Evolutionary conservation across 2,329 filamentous ascomycete species (phyloP).

Genomic region (Myriosclerotinia duriaeana): DNA sequence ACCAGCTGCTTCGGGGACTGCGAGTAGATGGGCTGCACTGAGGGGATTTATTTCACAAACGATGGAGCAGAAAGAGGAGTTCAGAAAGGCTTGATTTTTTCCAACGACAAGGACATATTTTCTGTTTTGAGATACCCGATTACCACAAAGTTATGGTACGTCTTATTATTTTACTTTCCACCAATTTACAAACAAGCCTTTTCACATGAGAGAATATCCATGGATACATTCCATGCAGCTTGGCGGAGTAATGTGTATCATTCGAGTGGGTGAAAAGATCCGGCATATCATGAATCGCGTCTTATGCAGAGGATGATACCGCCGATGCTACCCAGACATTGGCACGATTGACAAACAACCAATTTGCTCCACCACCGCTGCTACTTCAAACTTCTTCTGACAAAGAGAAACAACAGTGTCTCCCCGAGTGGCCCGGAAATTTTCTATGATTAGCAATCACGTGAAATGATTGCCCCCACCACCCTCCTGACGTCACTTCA

Average conservation of each 20-base stretch:
- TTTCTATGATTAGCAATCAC: slow-evolving; percentile 1
- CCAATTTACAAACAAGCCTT: not conserved
- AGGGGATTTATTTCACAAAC: slow-evolving; percentile 74
- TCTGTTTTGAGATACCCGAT: slow-evolving; percentile 22
- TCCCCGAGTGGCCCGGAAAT: slow-evolving; percentile 24
- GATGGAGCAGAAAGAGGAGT: slow-evolving; percentile 85
- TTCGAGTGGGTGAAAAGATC: slow-evolving; percentile 17
- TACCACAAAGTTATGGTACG: slow-evolving; percentile 23
- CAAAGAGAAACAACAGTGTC: slow-evolving; percentile 12
- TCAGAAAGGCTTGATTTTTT: slow-evolving; percentile 43
- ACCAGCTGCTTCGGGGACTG: slow-evolving; percentile 42
- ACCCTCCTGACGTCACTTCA: slow-evolving; percentile 11
- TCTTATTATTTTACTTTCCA: slow-evolving; percentile 15
- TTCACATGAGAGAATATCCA: not conserved
- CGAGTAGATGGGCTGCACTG: slow-evolving; percentile 75
- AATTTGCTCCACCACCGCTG: not conserved
- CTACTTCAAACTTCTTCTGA: slow-evolving; percentile 7
- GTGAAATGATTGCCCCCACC: slow-evolving; percentile 17
- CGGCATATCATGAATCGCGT: slow-evolving; percentile 16
- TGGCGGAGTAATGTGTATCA: slow-evolving; percentile 7
- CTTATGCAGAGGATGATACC: slow-evolving; percentile 7
- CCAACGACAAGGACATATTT: not conserved
- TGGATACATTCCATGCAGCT: slow-evolving; percentile 2
- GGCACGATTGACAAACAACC: not conserved
- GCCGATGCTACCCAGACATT: not conserved